Evolutionary conservation across 257 asterid genomes (phyloP).

Genomic region (Penstemon eatonii): DNA sequence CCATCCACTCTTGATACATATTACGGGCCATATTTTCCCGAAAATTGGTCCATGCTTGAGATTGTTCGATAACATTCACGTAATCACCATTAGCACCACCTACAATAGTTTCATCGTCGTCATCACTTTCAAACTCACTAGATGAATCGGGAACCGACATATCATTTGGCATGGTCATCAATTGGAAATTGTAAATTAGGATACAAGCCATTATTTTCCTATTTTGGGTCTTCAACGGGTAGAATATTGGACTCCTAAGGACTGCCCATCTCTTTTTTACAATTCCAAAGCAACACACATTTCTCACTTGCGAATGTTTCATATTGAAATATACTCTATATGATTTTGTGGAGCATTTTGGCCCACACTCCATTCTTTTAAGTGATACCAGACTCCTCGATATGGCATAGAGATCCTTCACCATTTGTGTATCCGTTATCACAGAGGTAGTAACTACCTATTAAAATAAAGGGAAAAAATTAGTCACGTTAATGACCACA

Average conservation of each 20-base stretch:
- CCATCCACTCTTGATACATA: background rate
- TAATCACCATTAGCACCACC: background rate
- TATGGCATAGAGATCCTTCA: background rate
- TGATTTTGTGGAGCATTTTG: background rate
- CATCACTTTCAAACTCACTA: background rate
- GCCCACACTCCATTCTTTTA: background rate
- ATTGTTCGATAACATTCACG: background rate
- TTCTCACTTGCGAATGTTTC: background rate
- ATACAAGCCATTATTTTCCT: background rate
- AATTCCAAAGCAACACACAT: background rate
- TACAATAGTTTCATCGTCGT: background rate
- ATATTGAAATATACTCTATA: slow-evolving; percentile 2
- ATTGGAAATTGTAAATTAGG: background rate
- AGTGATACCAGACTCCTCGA: background rate
- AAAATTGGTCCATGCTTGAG: background rate
- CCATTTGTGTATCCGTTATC: slow-evolving; percentile 4
- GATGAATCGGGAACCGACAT: too few relatives aligned
- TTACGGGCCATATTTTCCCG: background rate
- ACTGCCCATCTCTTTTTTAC: background rate
- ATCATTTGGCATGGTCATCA: background rate
- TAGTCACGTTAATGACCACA: background rate
- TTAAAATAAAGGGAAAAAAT: background rate
- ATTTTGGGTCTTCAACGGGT: background rate
- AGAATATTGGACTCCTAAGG: background rate
- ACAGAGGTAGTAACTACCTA: background rate